These are phyloP conservation scores for Pachysolen tannophilus DNA, from an alignment of 805 yeast species.

Conservation along the genomic window DNA sequence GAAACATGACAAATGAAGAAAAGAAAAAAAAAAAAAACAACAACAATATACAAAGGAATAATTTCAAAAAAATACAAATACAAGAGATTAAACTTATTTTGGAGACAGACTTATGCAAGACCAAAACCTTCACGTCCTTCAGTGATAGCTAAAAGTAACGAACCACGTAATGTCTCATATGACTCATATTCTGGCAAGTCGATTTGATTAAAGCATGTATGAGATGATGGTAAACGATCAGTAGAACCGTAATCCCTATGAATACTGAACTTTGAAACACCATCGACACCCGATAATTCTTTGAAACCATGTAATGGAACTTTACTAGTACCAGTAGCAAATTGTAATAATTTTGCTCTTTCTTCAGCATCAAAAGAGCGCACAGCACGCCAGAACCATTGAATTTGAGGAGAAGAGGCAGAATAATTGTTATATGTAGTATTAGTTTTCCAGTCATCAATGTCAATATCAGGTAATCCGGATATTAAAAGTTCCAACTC, in stretches of 20 bases:
- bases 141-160: conserved; percentile 74
- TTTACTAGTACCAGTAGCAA: conserved; percentile 95
- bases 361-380: conserved; percentile 91
- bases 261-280: conserved; percentile 77
- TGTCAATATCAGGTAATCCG: conserved; percentile 94
- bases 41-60: neutral
- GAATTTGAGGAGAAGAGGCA: conserved; percentile 76
- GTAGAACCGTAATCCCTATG: conserved; percentile 83
- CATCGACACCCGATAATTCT: conserved; percentile 81
- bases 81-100: no score
- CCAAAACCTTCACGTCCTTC: conserved; percentile 98
- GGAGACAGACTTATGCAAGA: conserved; percentile 38
- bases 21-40: neutral
- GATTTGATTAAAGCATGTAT: conserved; percentile 93
- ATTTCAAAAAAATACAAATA: no score
- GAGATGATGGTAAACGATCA: conserved; percentile 89
- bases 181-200: conserved; percentile 90
- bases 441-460: conserved; percentile 91
- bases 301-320: conserved; percentile 94
- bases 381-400: conserved; percentile 98
- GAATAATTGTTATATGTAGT: conserved; percentile 77
- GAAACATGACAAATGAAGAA: neutral
- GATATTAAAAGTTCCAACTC: conserved; percentile 88
- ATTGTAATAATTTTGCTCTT: conserved; percentile 86
- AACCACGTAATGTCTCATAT: conserved; percentile 77